Percentiles rank a stretch among this genome's conserved stretches.
Conservation (phyloP, 1,284 basidiomycete species). For the Gomphus sp. region DNA sequence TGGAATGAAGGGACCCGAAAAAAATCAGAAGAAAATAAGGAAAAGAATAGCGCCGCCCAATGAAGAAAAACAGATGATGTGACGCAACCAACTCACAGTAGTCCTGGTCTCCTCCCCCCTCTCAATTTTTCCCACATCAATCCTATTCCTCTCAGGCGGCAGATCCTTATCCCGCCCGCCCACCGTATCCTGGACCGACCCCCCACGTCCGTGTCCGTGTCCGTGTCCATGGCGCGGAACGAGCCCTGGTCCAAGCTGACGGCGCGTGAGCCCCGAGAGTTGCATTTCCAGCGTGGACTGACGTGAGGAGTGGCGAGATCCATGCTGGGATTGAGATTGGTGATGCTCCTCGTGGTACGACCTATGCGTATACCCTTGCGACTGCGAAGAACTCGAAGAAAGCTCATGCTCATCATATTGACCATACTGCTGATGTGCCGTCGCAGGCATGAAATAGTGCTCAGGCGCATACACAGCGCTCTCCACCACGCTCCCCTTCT, state of each 20-base stretch:
- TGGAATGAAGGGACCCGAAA: too few relatives aligned
- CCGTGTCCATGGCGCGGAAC: background rate
- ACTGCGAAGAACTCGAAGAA: too few relatives aligned
- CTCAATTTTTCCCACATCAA: too few relatives aligned
- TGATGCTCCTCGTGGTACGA: background rate
- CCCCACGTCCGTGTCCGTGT: background rate
- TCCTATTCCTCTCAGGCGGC: too few relatives aligned
- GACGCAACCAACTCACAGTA: conserved; percentile 26
- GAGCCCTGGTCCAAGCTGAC: background rate
- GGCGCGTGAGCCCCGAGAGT: conserved; percentile 11
- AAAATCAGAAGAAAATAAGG: too few relatives aligned
- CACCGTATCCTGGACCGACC: background rate
- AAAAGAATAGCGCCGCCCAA: background rate
- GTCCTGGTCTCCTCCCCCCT: conserved; percentile 68
- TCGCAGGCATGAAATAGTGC: background rate
- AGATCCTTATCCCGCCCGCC: conserved; percentile 10
- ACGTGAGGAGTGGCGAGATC: conserved; percentile 14
- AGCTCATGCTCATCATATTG: too few relatives aligned
- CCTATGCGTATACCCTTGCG: background rate
- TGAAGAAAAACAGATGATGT: background rate
- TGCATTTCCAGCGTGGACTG: background rate
- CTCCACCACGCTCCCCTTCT: background rate
- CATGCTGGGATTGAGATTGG: background rate
- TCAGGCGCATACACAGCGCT: background rate
- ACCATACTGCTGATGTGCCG: background rate